phyloP scores from a whole-genome alignment of 495 filamentous ascomycete genomes.

The Sabuloglossum arenarium region DNA sequence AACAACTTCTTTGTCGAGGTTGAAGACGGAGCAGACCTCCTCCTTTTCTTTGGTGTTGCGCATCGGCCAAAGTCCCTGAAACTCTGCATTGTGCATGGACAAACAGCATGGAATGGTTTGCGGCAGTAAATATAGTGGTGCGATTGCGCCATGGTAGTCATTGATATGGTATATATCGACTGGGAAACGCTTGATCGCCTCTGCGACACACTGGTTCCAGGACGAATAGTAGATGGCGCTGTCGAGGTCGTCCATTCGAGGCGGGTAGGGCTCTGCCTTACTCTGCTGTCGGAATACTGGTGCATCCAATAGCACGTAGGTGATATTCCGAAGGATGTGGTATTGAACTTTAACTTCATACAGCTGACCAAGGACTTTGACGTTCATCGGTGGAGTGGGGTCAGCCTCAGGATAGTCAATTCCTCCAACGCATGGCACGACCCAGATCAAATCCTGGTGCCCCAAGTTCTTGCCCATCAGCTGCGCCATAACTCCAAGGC shows the following conservation, averaged over 20 bases:
- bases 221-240: slow-evolving; percentile 53
- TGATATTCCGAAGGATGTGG: slow-evolving; percentile 44
- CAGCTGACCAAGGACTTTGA: slow-evolving; percentile 40
- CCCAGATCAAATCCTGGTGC: slow-evolving; percentile 51
- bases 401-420: slow-evolving; percentile 43
- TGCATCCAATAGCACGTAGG: slow-evolving; percentile 49
- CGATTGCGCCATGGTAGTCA: slow-evolving; percentile 58
- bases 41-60: slow-evolving; percentile 41
- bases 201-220: slow-evolving; percentile 53
- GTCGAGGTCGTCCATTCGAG: slow-evolving; percentile 56
- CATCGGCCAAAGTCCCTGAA: slow-evolving; percentile 58
- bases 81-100: slow-evolving; percentile 48
- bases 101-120: slow-evolving; percentile 36
- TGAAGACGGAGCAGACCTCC: slow-evolving; percentile 55
- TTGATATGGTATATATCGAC: slow-evolving; percentile 65
- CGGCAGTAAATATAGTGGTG: slow-evolving; percentile 49
- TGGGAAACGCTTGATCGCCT: slow-evolving; percentile 35
- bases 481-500: slow-evolving; percentile 27
- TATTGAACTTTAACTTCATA: slow-evolving; percentile 49
- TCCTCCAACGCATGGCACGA: slow-evolving; percentile 54
- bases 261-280: slow-evolving; percentile 43
- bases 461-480: slow-evolving; percentile 49
- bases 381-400: slow-evolving; percentile 38
- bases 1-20: slow-evolving; percentile 29
- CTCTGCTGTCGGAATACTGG: slow-evolving; percentile 52